Evolutionary conservation across 441 rosid species (phyloP), one percentile per base, ranked within the genome.

Genomic region (Adansonia gregorii): DNA sequence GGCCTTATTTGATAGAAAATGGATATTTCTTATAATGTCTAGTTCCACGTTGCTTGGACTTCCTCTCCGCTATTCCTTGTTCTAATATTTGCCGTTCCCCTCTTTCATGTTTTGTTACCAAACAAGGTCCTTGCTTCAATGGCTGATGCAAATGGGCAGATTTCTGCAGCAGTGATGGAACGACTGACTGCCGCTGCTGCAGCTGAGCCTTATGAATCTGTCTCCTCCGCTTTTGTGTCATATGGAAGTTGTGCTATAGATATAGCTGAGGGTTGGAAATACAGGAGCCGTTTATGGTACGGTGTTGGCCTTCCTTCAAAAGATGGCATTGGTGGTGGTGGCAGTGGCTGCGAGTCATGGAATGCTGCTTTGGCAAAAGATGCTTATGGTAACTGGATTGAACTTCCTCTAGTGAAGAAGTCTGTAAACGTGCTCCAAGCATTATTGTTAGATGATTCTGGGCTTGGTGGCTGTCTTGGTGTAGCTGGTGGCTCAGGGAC

Each of bases 401-500:
- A 97, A 85, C 94, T 97, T 79, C 94, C 97, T 56, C 77, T 97
- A 83, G 95, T 97, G 46, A 87, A 95, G 86, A 97, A 93, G 87
- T 93, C 98, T 63, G 97, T 97, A 77, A 85, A 89, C 77, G 91
- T 97, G 98, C 99, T 97, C 79, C 98, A 95, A 87, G 98, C 99
- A 68, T 87, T 97, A 82, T 85, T 97, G 75, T 83, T 97, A 82
- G 98, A 97, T 77, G 98, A 97, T 79, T 92, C 97, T 77, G 98
- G 99, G 75, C 97, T 97, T 78, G 99, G 99, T 79, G 99, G 98
- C 75, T 97, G 99, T 80, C 98, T 97, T 80, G 99, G 98, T 76
- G 95, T 97, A 72, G 99, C 98, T 77, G 97, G 98, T 79, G 99
- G 98, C 82, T 97, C 99, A 54, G 99, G 99, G 81, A 97, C 99